A percentile compares a stretch with the other conserved stretches of the same genome.
phyloP scores from a whole-genome alignment of 129 eudicot species.

The Sambucus nigra region DNA sequence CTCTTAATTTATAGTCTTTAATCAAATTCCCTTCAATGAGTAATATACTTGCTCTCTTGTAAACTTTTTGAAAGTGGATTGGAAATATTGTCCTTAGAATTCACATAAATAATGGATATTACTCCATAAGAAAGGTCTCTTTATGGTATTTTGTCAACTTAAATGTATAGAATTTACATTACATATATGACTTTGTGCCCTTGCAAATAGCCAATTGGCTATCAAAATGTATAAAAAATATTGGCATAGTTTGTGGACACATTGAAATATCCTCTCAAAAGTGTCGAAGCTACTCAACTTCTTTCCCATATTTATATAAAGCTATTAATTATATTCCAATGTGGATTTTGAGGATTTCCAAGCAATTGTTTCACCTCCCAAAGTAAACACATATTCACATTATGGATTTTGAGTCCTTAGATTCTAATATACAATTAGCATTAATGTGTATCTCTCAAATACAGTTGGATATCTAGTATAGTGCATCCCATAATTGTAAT shows the following conservation, averaged over 20 bases:
- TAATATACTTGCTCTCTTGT: not conserved
- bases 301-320: not conserved
- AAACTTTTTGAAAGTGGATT: constrained; percentile 7
- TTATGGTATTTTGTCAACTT: too few species aligned
- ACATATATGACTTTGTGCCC: not conserved
- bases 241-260: not conserved
- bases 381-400: not conserved
- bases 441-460: not conserved
- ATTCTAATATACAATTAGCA: constrained; percentile 1
- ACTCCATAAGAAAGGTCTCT: not conserved
- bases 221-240: not conserved
- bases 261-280: not conserved
- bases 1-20: too few species aligned
- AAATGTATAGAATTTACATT: constrained; percentile 3
- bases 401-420: not conserved
- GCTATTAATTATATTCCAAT: not conserved
- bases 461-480: constrained; percentile 4
- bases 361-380: not conserved
- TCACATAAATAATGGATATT: not conserved
- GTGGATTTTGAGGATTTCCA: constrained; percentile 1
- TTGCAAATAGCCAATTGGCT: not conserved
- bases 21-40: too few species aligned
- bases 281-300: not conserved
- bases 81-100: not conserved
- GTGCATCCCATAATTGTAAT: not conserved